A percentile compares a stretch with the other conserved stretches of the same genome.
These are phyloP conservation scores for Shiraia bambusicola DNA, from an alignment of 2,329 filamentous ascomycete species.

Conservation along the genomic window DNA sequence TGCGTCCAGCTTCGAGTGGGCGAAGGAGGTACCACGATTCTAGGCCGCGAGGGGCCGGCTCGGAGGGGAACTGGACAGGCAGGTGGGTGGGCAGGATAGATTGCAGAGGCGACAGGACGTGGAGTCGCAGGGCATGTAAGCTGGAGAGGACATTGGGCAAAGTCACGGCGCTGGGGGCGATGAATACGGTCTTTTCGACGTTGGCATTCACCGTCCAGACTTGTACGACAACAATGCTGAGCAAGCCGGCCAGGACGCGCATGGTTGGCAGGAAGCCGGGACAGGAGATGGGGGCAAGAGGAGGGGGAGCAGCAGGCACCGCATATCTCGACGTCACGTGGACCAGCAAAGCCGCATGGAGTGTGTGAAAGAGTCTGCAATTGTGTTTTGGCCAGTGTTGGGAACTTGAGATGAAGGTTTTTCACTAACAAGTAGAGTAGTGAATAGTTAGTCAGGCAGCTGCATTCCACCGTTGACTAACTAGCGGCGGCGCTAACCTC, in stretches of 20 bases:
- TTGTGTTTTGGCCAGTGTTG: slow-evolving; percentile 5
- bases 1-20: slow-evolving; percentile 65
- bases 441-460: too few relatives aligned
- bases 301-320: not conserved
- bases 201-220: slow-evolving; percentile 61
- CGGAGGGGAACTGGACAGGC: slow-evolving; percentile 66
- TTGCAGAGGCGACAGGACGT: slow-evolving; percentile 59
- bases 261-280: slow-evolving; percentile 31
- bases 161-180: slow-evolving; percentile 62
- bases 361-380: not conserved
- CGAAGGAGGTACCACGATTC: slow-evolving; percentile 80
- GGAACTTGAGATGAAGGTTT: not conserved
- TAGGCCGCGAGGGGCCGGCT: slow-evolving; percentile 55
- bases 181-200: slow-evolving; percentile 88
- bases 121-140: slow-evolving; percentile 63
- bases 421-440: too few relatives aligned
- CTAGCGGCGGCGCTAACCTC: not conserved
- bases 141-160: slow-evolving; percentile 59
- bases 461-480: not conserved
- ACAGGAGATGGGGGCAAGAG: not conserved
- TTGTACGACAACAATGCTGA: slow-evolving; percentile 30
- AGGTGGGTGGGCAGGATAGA: slow-evolving; percentile 63
- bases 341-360: slow-evolving; percentile 15
- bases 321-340: slow-evolving; percentile 14
- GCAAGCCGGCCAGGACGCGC: slow-evolving; percentile 33